Conservation (phyloP, 805 yeast species). For the Priceomyces carsonii region DNA sequence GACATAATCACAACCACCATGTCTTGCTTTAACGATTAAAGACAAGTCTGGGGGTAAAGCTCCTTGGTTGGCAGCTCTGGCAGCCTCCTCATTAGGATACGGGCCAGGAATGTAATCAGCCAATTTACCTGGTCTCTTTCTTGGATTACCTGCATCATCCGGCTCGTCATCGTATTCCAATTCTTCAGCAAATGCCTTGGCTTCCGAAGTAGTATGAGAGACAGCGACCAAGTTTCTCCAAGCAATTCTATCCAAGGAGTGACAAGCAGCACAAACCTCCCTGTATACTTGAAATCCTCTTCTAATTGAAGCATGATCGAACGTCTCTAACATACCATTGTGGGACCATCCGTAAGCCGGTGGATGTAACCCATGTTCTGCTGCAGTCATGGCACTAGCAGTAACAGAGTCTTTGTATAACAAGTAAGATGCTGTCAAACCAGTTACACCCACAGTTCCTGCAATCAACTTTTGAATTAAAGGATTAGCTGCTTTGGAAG, state of each 20-base stretch:
- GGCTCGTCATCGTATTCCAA: slow-evolving; percentile 97
- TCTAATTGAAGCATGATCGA: slow-evolving; percentile 94
- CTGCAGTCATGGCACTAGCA: slow-evolving; percentile 96
- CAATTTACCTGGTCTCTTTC: slow-evolving; percentile 96
- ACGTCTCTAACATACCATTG: slow-evolving; percentile 85
- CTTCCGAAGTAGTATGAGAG: slow-evolving; percentile 88
- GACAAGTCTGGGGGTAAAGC: slow-evolving; percentile 98
- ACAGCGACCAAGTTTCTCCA: slow-evolving; percentile 99
- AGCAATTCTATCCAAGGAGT: slow-evolving; percentile 93
- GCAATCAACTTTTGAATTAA: slow-evolving; percentile 52
- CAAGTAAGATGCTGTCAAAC: slow-evolving; percentile 77
- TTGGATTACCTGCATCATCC: slow-evolving; percentile 94
- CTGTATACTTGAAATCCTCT: slow-evolving; percentile 99
- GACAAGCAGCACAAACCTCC: slow-evolving; percentile 99
- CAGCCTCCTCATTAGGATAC: slow-evolving; percentile 97
- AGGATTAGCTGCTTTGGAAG: slow-evolving; percentile 16
- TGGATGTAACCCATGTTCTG: slow-evolving; percentile 98
- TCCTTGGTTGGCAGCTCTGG: slow-evolving; percentile 99
- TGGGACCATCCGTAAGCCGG: slow-evolving; percentile 94
- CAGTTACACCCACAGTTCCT: slow-evolving; percentile 71
- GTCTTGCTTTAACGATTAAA: slow-evolving; percentile 97
- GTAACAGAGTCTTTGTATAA: slow-evolving; percentile 81
- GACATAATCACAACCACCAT: slow-evolving; percentile 95
- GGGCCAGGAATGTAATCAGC: slow-evolving; percentile 96
- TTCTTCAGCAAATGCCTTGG: slow-evolving; percentile 90